These are phyloP conservation scores for Kalanchoe fedtschenkoi DNA, from an alignment of 164 flowering plant genomes.

Conservation along the genomic window DNA sequence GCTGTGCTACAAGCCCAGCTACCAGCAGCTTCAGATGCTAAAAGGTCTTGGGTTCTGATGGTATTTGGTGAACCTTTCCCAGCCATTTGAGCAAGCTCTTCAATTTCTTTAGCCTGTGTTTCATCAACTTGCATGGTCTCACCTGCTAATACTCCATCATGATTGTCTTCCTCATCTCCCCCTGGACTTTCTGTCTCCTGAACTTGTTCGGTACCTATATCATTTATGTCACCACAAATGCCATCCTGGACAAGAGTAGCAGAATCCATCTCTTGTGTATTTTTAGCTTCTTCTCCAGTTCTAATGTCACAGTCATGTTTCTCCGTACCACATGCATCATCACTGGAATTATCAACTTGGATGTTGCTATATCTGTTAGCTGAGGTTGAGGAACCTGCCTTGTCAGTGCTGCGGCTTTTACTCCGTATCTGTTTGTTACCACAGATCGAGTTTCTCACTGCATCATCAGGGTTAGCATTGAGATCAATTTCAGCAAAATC, in stretches of 20 bases:
- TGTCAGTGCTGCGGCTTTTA: slow-evolving; percentile 17
- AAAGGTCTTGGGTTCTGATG: slow-evolving; percentile 65
- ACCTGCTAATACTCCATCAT: slow-evolving; percentile 28
- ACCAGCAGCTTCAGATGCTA: slow-evolving; percentile 86
- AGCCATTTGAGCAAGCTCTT: slow-evolving; percentile 18
- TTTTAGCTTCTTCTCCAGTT: slow-evolving; percentile 41
- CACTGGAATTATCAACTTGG: slow-evolving; percentile 29
- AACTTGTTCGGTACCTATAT: slow-evolving; percentile 54
- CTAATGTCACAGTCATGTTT: slow-evolving; percentile 66
- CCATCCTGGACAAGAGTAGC: slow-evolving; percentile 40
- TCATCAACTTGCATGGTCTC: slow-evolving; percentile 78
- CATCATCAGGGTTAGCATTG: slow-evolving; percentile 17
- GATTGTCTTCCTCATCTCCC: slow-evolving; percentile 19
- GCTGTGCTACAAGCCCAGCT: slow-evolving; percentile 88
- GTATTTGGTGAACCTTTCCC: slow-evolving; percentile 22
- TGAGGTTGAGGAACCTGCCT: slow-evolving; percentile 41
- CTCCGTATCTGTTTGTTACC: slow-evolving; percentile 16
- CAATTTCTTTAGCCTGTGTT: slow-evolving; percentile 30
- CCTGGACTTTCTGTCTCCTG: slow-evolving; percentile 64
- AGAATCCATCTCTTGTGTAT: slow-evolving; percentile 76
- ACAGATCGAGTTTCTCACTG: slow-evolving; percentile 11
- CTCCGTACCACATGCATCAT: slow-evolving; percentile 69
- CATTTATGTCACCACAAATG: slow-evolving; percentile 78
- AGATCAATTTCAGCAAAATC: slow-evolving; percentile 50
- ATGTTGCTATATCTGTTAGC: slow-evolving; percentile 29